A percentile compares a stretch with the other conserved stretches of the same genome.
These are phyloP conservation scores for Rhododendron williamsianum DNA, from an alignment of 148 eudicot species.

Conservation along the genomic window DNA sequence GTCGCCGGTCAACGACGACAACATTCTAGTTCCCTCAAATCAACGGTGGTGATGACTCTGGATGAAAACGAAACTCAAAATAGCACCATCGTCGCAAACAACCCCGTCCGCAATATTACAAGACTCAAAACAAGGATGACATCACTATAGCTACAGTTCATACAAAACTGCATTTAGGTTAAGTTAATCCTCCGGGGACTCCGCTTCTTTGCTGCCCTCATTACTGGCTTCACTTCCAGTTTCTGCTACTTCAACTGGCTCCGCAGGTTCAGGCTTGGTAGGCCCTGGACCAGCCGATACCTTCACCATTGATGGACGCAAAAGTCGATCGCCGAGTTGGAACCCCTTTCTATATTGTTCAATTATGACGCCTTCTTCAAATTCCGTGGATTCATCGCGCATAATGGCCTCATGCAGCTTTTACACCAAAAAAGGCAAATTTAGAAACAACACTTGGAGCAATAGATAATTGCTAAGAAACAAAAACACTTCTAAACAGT, in stretches of 20 bases:
- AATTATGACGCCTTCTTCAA: slow-evolving; percentile 56
- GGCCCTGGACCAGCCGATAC: slow-evolving; percentile 94
- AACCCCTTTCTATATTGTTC: slow-evolving; percentile 75
- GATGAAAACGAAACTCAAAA: background rate
- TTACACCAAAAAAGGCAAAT: slow-evolving; percentile 13
- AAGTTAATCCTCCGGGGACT: slow-evolving; percentile 15
- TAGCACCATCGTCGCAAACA: background rate
- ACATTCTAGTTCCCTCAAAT: background rate
- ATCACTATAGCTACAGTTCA: background rate
- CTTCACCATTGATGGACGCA: slow-evolving; percentile 89
- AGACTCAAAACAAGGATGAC: slow-evolving; percentile 6
- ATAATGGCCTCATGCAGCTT: slow-evolving; percentile 94
- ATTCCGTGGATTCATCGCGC: slow-evolving; percentile 73
- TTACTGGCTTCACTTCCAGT: slow-evolving; percentile 24
- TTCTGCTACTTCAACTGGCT: slow-evolving; percentile 28
- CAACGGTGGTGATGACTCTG: background rate
- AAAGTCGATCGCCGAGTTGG: slow-evolving; percentile 70
- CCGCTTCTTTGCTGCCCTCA: slow-evolving; percentile 24
- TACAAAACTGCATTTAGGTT: slow-evolving; percentile 14
- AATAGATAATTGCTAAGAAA: background rate
- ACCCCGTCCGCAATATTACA: background rate
- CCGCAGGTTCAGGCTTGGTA: slow-evolving; percentile 35
- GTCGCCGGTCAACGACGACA: background rate
- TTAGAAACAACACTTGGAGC: background rate
- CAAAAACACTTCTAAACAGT: background rate